Conservation (phyloP, 1,284 basidiomycete genomes). For the Moniliophthora roreri region DNA sequence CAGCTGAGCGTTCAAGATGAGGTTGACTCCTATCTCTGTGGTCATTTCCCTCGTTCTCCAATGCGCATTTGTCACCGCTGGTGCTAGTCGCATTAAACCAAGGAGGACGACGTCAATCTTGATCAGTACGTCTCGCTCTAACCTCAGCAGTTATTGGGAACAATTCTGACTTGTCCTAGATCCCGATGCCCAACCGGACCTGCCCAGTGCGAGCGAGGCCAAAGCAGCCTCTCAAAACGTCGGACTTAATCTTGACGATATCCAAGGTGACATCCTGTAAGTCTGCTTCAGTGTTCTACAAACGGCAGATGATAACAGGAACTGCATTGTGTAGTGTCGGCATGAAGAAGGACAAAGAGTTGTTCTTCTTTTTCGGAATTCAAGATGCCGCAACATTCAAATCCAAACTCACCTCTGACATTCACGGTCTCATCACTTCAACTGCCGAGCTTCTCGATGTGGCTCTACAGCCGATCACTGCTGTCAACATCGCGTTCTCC, state of each 20-base stretch:
- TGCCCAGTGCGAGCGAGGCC: slow-evolving; percentile 3
- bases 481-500: slow-evolving; percentile 35
- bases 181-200: slow-evolving; percentile 8
- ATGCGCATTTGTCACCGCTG: no score
- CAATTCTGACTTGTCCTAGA: slow-evolving; percentile 4
- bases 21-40: no score
- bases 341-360: slow-evolving; percentile 30
- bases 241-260: slow-evolving; percentile 16
- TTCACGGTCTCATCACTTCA: slow-evolving; percentile 33
- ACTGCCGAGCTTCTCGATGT: slow-evolving; percentile 21
- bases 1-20: no score
- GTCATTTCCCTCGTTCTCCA: no score
- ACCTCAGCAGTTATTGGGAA: no score
- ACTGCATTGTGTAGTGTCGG: slow-evolving; percentile 21
- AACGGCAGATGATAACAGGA: background rate
- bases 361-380: slow-evolving; percentile 33
- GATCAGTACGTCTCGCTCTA: no score
- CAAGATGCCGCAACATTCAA: slow-evolving; percentile 27
- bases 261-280: slow-evolving; percentile 26
- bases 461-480: slow-evolving; percentile 24
- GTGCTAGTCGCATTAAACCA: no score
- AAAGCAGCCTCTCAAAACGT: background rate
- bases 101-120: no score
- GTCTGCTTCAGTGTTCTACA: background rate
- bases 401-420: slow-evolving; percentile 20